These are phyloP conservation scores for Trichosporon coremiiforme DNA, from an alignment of 1,284 basidiomycete species.

Conservation along the genomic window DNA sequence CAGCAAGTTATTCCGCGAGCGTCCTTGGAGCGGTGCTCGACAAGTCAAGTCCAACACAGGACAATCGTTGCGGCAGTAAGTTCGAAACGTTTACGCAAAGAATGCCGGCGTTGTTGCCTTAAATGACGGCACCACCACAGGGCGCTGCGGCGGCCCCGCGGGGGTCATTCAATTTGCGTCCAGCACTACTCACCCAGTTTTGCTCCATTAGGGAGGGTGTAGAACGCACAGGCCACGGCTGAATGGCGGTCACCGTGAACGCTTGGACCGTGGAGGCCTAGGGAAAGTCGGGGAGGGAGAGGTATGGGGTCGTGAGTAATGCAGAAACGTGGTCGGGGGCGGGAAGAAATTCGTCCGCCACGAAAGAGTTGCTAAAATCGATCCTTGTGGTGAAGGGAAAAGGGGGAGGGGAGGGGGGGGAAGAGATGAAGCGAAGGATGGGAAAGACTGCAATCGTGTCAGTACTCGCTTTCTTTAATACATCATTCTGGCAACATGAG, in stretches of 20 bases:
- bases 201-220: conserved; percentile 35
- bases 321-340: background rate
- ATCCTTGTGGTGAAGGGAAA: background rate
- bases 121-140: background rate
- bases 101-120: background rate
- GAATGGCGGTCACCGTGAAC: conserved; percentile 31
- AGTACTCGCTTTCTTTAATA: background rate
- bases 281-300: background rate
- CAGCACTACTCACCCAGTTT: conserved; percentile 36
- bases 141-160: conserved; percentile 16
- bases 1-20: background rate
- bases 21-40: background rate
- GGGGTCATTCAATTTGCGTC: background rate
- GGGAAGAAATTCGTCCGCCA: conserved; percentile 3
- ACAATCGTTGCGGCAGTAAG: background rate
- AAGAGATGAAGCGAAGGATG: background rate
- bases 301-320: background rate
- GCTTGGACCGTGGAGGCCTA: conserved; percentile 14
- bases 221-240: conserved; percentile 20
- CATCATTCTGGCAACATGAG: background rate
- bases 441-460: background rate
- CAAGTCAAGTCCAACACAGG: background rate
- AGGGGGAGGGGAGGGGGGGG: background rate
- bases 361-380: background rate
- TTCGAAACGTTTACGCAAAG: conserved; percentile 1